Evolutionary conservation across 2,329 filamentous ascomycete genomes (phyloP), one percentile per base, ranked within the genome.

Genomic region (Zalaria obscura): DNA sequence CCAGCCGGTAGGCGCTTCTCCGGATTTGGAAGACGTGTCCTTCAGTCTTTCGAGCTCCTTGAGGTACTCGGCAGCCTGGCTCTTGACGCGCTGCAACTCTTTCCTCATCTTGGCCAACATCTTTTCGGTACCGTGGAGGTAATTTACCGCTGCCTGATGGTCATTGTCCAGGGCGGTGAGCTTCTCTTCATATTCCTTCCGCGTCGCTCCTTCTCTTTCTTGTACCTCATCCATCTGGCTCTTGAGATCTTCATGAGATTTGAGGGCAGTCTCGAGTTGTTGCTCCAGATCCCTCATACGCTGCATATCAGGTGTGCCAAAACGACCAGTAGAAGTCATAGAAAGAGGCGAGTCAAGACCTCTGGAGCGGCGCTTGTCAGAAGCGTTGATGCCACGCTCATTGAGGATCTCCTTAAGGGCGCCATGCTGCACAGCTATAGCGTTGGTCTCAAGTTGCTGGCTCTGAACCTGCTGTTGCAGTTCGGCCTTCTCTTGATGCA

Each of bases 21-120:
- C 50, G 32, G 48, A 43, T 8, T 18, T 38, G 9, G 39, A 42
- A 8, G 35, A 32, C 10, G 36, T 43, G 42, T 51, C 55, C 36
- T 50, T 58, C 4, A 51, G 47, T 35, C 54, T 76, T 40, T 60
- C 59, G n/a, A 95, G 68, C 54, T 95, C 86, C 37, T 78, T 74
- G 60, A 91, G 88, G 34, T 98, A 69, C 45, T 83, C 82, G 11
- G 72, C 68, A 55, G 95, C 95, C 46, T 91, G 83, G 8, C 77
- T 66, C 71, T 96, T 96, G 65, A 93, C 91, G 44, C 87, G 84
- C 41, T 82, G 73, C n/a, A 98, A 71, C 64, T 98, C 91, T 55
- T 95, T 87, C 67, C 96, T 96, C 72, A 98, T 89, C 61, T 93
- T 89, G 63, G 91, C 88, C 38, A 98, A 75, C 87, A 98, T 95